Evolutionary conservation across 2,329 filamentous ascomycete species (phyloP).

Genomic region (Neofusicoccum umdonicola): DNA sequence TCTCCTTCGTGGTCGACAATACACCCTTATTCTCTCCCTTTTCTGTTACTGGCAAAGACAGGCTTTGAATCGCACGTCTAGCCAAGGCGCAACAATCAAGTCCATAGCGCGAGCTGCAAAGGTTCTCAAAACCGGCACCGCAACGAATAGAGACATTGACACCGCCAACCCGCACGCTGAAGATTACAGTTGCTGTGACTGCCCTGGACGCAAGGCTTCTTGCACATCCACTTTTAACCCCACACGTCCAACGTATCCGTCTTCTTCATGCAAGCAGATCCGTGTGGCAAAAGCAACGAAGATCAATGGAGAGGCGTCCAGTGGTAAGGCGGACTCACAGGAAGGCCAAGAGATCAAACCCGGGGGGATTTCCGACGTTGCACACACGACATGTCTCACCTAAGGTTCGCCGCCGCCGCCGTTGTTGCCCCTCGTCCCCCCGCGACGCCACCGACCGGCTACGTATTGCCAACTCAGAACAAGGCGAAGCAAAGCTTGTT

Average conservation of each 20-base stretch:
- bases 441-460: background rate
- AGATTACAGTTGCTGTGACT: slow-evolving; percentile 1
- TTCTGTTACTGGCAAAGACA: background rate
- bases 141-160: slow-evolving; percentile 7
- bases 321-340: background rate
- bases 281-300: background rate
- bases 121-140: background rate
- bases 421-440: background rate
- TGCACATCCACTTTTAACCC: background rate
- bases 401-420: background rate
- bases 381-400: background rate
- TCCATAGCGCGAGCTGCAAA: background rate
- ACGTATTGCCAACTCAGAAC: too few relatives aligned
- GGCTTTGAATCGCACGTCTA: background rate
- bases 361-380: background rate
- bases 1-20: background rate
- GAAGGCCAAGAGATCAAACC: background rate
- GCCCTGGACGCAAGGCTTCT: background rate
- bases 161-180: background rate
- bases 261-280: background rate
- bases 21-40: background rate
- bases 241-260: background rate
- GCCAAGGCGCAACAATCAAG: background rate
- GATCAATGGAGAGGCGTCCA: background rate
- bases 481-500: too few relatives aligned